These are phyloP conservation scores for Ophiostoma australiae DNA, from an alignment of 2,329 filamentous ascomycete species.

Conservation along the genomic window DNA sequence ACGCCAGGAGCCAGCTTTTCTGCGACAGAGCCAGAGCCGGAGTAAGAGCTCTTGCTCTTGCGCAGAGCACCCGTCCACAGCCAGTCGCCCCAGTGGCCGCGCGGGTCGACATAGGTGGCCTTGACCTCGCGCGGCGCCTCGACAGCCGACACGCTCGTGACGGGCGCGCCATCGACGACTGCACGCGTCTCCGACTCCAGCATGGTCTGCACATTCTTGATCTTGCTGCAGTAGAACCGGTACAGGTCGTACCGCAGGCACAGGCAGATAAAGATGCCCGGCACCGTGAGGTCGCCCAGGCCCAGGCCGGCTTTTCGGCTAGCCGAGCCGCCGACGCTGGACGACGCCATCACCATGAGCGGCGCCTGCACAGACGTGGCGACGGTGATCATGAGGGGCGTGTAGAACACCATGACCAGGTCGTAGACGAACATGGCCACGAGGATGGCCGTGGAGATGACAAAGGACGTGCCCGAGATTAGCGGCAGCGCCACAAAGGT, in stretches of 20 bases:
- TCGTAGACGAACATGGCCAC: slow-evolving; percentile 87
- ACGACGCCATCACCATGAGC: slow-evolving; percentile 79
- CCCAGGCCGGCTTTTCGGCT: slow-evolving; percentile 77
- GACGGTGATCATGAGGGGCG: slow-evolving; percentile 80
- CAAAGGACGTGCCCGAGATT: slow-evolving; percentile 83
- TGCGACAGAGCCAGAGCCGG: slow-evolving; percentile 27
- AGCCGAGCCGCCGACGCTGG: slow-evolving; percentile 39
- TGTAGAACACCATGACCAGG: slow-evolving; percentile 87
- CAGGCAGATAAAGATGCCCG: slow-evolving; percentile 83
- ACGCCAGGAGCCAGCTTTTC: slow-evolving; percentile 32
- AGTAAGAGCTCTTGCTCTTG: background rate
- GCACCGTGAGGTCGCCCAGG: slow-evolving; percentile 88
- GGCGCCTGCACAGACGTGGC: slow-evolving; percentile 86
- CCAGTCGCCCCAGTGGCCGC: slow-evolving; percentile 74
- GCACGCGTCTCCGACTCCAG: slow-evolving; percentile 34
- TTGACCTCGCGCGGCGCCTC: slow-evolving; percentile 45
- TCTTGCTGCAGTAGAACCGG: slow-evolving; percentile 69
- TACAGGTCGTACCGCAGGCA: slow-evolving; percentile 90
- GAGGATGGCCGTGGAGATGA: slow-evolving; percentile 73
- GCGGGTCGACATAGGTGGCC: slow-evolving; percentile 52
- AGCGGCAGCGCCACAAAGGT: background rate
- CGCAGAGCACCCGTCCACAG: slow-evolving; percentile 60
- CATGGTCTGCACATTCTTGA: slow-evolving; percentile 44
- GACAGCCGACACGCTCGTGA: slow-evolving; percentile 35
- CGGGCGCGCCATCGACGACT: slow-evolving; percentile 34